A percentile compares a stretch with the other conserved stretches of the same genome.
These are phyloP conservation scores for Lentinula raphanica DNA, from an alignment of 768 basidiomycete genomes.

Conservation along the genomic window DNA sequence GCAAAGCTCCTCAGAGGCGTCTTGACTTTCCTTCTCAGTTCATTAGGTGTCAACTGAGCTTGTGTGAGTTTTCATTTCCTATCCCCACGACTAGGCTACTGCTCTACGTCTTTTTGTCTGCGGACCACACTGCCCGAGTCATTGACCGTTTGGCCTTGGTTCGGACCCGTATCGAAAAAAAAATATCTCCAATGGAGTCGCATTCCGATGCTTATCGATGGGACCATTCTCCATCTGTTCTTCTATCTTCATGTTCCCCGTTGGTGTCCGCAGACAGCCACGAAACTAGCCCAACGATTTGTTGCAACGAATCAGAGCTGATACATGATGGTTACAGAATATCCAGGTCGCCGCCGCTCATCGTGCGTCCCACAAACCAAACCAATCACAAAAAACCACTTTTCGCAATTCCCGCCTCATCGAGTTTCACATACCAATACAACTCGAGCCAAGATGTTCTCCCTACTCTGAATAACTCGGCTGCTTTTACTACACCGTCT, in stretches of 20 bases:
- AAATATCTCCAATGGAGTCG: constrained; percentile 2
- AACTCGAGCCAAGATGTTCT: constrained; percentile 43
- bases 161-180: constrained; percentile 4
- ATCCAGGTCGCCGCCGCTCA: constrained; percentile 46
- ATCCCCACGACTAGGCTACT: not conserved
- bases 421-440: constrained; percentile 25
- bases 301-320: constrained; percentile 2
- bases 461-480: constrained; percentile 42
- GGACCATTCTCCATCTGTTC: constrained; percentile 1
- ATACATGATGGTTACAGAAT: constrained; percentile 39
- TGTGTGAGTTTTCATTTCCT: not conserved
- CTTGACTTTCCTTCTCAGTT: not conserved
- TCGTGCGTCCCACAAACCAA: constrained; percentile 21
- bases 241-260: not conserved
- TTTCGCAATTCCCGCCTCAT: constrained; percentile 49
- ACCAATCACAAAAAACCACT: constrained; percentile 16
- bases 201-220: constrained; percentile 3
- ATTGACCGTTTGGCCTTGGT: not conserved
- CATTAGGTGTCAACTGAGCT: not conserved
- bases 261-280: not conserved
- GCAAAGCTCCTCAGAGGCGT: not conserved
- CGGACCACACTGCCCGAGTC: not conserved
- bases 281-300: not conserved
- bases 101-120: not conserved
- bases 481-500: constrained; percentile 31